Percentiles rank a stretch among this genome's conserved stretches.
Evolutionary conservation across 2,329 filamentous ascomycete species (phyloP).

Genomic region (Apiospora koreana): DNA sequence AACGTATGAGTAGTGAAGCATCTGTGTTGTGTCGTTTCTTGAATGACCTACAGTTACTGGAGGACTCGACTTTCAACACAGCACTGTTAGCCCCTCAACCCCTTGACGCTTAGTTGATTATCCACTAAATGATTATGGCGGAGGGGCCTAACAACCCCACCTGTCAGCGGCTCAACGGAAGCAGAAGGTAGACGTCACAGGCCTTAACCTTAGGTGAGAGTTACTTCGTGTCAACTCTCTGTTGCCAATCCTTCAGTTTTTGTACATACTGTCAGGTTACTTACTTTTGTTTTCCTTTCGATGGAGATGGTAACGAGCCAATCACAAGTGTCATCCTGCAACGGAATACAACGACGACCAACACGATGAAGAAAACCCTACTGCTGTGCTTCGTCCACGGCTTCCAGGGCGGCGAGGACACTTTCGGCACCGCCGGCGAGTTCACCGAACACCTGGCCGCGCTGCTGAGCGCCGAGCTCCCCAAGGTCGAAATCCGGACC

Average conservation of each 20-base stretch:
- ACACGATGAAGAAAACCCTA: conserved; percentile 71
- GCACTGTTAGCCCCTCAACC: neutral
- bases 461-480: conserved; percentile 65
- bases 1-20: too few species aligned
- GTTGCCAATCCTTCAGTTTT: neutral
- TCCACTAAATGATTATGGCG: neutral
- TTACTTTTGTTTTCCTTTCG: neutral
- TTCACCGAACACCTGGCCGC: conserved; percentile 74
- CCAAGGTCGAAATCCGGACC: conserved; percentile 66
- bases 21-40: neutral
- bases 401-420: conserved; percentile 83
- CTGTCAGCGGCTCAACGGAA: neutral
- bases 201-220: neutral
- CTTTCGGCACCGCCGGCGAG: conserved; percentile 65
- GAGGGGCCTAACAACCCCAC: neutral
- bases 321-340: neutral
- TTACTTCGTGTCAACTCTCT: conserved; percentile 1
- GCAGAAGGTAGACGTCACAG: neutral
- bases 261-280: too few species aligned
- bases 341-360: conserved; percentile 27
- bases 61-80: too few species aligned
- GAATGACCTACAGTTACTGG: too few species aligned
- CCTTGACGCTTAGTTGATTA: neutral
- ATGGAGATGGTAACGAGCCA: neutral
- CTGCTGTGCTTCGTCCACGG: conserved; percentile 85